Evolutionary conservation across 2,329 filamentous ascomycete genomes (phyloP), one percentile per base, ranked within the genome.

Genomic region (Penicillium palitans): DNA sequence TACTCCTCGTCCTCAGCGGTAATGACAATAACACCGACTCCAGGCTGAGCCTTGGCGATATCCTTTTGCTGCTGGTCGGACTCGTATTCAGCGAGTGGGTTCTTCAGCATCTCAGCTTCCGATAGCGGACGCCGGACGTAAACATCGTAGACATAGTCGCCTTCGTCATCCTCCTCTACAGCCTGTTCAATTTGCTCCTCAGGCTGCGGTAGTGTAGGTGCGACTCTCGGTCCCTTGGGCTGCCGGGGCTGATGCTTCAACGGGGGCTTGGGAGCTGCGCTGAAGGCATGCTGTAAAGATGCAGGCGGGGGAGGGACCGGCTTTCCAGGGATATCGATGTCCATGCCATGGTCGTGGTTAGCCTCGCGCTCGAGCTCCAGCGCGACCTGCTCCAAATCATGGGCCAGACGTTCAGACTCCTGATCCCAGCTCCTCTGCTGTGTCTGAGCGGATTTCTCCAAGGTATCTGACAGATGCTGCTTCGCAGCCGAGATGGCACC

Each of bases 121-220:
- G 72, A 68, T 19, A 78, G 61, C n/a, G 71, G 74, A 19, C 80
- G 76, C 2, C 84, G 82, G 42, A 86, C 74, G 68, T 87, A 87
- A 10, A 83, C 85, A 65, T 87, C 85, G 70, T 85, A 86, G 57
- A 87, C 83, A 68, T 84, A 87, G 45, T 84, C 82, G 24, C 69
- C 74, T n/a, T 80, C 80, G 21, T 77, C 76, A 21, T 79, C 77
- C 10, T 79, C 76, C 24, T 65, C 58, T 35, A 63, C 41, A 37
- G 40, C 41, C 52, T 58, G 58, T 24, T 35, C 58, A 25, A 45
- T 27, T 13, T 47, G 29, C 10, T 37, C 55, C 27, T 17, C 33
- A 13, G 55, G 8, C 21, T 52, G 47, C 19, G 29, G 55, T 53
- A 35, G 51, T 19, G 61, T 37, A 46, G 47, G 45, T 10, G 59